These are phyloP conservation scores for Mortierella sp. DNA, from an alignment of 371 early-diverging fungal species.

Conservation along the genomic window DNA sequence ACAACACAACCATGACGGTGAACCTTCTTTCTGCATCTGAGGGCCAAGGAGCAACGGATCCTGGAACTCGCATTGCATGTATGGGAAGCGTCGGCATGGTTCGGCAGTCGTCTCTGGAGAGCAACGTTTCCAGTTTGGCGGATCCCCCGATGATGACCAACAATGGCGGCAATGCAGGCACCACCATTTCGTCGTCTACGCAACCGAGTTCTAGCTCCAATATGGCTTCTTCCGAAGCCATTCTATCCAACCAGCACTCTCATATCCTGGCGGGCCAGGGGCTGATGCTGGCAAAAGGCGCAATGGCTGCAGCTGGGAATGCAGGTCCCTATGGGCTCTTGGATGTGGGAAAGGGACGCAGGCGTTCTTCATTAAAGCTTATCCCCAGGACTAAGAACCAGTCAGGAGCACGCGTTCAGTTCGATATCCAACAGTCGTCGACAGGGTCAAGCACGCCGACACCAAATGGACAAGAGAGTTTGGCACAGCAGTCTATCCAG, in stretches of 20 bases:
- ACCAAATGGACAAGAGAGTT: not conserved
- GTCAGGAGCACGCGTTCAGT: slow-evolving; percentile 24
- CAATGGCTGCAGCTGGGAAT: not conserved
- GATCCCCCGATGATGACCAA: not conserved
- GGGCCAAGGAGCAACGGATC: not conserved
- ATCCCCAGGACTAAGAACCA: not conserved
- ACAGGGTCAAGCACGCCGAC: not conserved
- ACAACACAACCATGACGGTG: not conserved
- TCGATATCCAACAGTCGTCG: slow-evolving; percentile 12
- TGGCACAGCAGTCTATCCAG: not conserved
- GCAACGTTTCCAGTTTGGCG: not conserved
- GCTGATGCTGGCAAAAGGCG: not conserved
- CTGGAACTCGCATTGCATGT: not conserved
- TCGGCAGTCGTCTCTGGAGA: not conserved
- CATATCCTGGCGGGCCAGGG: not conserved
- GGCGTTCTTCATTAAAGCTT: slow-evolving; percentile 33
- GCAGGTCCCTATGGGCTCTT: not conserved
- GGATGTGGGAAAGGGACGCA: slow-evolving; percentile 22
- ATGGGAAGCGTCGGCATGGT: not conserved
- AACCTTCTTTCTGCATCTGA: not conserved
- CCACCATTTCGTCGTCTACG: not conserved
- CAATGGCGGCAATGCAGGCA: not conserved
- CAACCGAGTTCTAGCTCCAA: not conserved
- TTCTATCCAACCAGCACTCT: not conserved
- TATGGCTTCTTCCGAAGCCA: not conserved